Percentiles rank a stretch among this genome's conserved stretches.
phyloP scores from a whole-genome alignment of 2,329 filamentous ascomycete genomes.

The Didymella glomerata region DNA sequence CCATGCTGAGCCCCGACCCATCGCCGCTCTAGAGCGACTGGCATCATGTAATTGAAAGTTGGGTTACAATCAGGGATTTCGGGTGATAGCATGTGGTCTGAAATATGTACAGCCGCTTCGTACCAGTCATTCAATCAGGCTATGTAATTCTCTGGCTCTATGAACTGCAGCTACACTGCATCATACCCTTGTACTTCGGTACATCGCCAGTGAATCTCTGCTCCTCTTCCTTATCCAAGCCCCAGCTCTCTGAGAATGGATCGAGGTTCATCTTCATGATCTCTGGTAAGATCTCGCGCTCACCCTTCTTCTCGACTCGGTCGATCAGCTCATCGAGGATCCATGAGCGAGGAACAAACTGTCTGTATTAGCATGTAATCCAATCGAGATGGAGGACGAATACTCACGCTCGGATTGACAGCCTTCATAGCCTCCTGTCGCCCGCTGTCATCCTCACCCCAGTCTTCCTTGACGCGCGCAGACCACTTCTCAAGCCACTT shows the following conservation, averaged over 20 bases:
- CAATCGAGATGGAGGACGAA: not conserved
- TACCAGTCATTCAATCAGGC: too few species aligned
- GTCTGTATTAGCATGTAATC: not conserved
- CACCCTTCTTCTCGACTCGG: slow-evolving; percentile 82
- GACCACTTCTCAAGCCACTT: slow-evolving; percentile 86
- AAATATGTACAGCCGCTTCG: too few species aligned
- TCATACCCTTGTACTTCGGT: slow-evolving; percentile 75
- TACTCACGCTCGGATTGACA: slow-evolving; percentile 78
- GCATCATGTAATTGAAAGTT: too few species aligned
- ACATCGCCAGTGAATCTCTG: slow-evolving; percentile 86
- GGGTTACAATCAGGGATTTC: too few species aligned
- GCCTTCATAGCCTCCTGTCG: slow-evolving; percentile 78
- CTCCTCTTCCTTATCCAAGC: slow-evolving; percentile 74
- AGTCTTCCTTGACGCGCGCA: slow-evolving; percentile 76
- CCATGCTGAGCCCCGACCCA: too few species aligned
- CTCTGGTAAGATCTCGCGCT: slow-evolving; percentile 78
- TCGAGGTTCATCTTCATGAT: slow-evolving; percentile 84
- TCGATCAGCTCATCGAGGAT: slow-evolving; percentile 92
- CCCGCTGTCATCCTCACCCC: slow-evolving; percentile 66
- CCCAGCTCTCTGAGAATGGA: slow-evolving; percentile 85
- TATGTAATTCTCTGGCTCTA: too few species aligned
- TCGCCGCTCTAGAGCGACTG: too few species aligned
- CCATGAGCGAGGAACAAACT: slow-evolving; percentile 89
- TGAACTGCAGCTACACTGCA: slow-evolving; percentile 97
- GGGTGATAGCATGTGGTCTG: too few species aligned